Percentiles rank a stretch among this genome's conserved stretches.
Evolutionary conservation across 352 stramenopile species (phyloP).

Genomic region (Salisapilia sapeloensis): DNA sequence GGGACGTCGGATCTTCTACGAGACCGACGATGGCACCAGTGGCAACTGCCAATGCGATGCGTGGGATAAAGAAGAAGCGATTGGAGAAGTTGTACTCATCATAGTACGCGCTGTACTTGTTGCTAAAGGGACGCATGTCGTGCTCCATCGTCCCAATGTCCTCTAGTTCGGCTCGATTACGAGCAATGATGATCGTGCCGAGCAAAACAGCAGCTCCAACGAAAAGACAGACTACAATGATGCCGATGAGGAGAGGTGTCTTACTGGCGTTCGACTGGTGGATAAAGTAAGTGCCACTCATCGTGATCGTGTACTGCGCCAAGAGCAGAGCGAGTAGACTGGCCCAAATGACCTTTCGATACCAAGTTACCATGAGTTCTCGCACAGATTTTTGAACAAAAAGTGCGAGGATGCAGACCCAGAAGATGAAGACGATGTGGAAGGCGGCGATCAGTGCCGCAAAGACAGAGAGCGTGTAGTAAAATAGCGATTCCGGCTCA

Average conservation of each 20-base stretch:
- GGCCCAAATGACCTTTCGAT: conserved; percentile 71
- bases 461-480: conserved; percentile 62
- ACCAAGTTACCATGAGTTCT: conserved; percentile 36
- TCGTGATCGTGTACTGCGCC: conserved; percentile 77
- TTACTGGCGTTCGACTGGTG: conserved; percentile 17
- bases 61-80: conserved; percentile 75
- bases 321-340: conserved; percentile 48
- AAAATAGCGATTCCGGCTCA: conserved; percentile 48
- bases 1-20: conserved; percentile 39
- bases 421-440: conserved; percentile 44
- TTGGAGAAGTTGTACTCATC: conserved; percentile 84
- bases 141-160: conserved; percentile 66
- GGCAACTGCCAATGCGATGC: conserved; percentile 47
- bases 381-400: conserved; percentile 44
- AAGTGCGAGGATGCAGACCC: conserved; percentile 22
- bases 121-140: conserved; percentile 55
- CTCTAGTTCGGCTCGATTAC: conserved; percentile 46
- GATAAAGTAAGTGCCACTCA: conserved; percentile 63
- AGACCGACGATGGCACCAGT: conserved; percentile 59
- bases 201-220: conserved; percentile 43
- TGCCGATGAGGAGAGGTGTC: conserved; percentile 20
- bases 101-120: conserved; percentile 77
- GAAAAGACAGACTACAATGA: conserved; percentile 9
- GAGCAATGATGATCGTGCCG: conserved; percentile 41
- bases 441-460: conserved; percentile 30